Conservation (phyloP, 495 filamentous ascomycete species). For the Neurospora tetraspora region DNA sequence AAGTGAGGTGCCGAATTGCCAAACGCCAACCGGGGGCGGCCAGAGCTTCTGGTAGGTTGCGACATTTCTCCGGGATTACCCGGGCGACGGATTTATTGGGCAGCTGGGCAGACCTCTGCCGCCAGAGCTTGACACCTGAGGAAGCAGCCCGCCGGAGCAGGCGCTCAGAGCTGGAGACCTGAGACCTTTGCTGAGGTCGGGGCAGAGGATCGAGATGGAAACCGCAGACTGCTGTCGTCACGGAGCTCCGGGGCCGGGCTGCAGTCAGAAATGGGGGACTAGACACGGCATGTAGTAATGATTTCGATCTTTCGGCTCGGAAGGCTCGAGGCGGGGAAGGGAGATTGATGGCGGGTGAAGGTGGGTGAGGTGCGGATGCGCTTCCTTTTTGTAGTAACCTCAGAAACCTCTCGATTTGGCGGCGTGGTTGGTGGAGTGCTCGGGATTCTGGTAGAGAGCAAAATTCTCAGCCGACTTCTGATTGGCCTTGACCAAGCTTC, state of each 20-base stretch:
- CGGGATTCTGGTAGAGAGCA: slow-evolving; percentile 14
- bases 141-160: neutral
- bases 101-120: neutral
- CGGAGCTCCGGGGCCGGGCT: neutral
- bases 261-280: neutral
- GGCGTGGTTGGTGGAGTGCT: neutral
- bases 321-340: neutral
- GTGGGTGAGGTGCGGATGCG: neutral
- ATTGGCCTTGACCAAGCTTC: slow-evolving; percentile 18
- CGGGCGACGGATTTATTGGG: neutral
- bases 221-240: neutral
- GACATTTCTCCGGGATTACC: neutral
- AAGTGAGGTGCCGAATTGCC: neutral
- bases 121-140: neutral
- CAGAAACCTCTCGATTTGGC: neutral
- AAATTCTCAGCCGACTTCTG: slow-evolving; percentile 27
- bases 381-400: neutral
- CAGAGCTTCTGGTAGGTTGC: neutral
- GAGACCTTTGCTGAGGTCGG: neutral
- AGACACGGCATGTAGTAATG: neutral
- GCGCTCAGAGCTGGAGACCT: neutral
- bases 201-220: neutral
- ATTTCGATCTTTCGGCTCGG: neutral
- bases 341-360: neutral
- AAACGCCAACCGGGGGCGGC: neutral